Conservation (phyloP, 2,329 filamentous ascomycete species). For the Penicillium sp. region DNA sequence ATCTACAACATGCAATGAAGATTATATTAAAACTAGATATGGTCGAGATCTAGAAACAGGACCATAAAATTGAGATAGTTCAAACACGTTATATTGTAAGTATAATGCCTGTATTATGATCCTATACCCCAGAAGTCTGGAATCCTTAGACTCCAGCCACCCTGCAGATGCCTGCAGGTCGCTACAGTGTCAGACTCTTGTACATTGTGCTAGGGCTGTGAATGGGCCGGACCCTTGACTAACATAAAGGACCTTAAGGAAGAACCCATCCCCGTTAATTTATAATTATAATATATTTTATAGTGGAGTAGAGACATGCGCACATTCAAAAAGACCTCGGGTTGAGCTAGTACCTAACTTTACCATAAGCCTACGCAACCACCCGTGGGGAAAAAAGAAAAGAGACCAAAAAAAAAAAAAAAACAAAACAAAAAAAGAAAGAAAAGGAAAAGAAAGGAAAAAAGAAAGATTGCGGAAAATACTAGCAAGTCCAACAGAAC, state of each 20-base stretch:
- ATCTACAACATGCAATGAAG: too few relatives aligned
- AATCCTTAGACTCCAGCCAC: constrained; percentile 5
- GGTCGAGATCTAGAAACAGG: too few relatives aligned
- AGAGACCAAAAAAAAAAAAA: constrained; percentile 6
- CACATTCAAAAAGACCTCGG: constrained; percentile 11
- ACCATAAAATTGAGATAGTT: too few relatives aligned
- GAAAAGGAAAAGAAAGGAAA: neutral
- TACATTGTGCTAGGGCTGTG: constrained; percentile 7
- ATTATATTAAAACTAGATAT: too few relatives aligned
- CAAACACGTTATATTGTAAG: too few relatives aligned
- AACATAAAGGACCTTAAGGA: neutral
- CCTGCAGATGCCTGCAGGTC: constrained; percentile 15
- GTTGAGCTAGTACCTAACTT: neutral
- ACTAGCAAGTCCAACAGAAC: constrained; percentile 7
- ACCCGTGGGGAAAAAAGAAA: constrained; percentile 18
- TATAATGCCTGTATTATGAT: neutral
- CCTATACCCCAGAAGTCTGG: constrained; percentile 10
- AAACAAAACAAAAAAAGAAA: neutral
- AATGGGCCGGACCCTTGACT: neutral
- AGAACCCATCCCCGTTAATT: neutral
- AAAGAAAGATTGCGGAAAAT: constrained; percentile 4
- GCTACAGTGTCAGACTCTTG: constrained; percentile 16
- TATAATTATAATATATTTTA: neutral
- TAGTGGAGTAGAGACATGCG: constrained; percentile 5
- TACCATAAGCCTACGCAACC: constrained; percentile 22